Conservation (phyloP, 129 eudicot species). For the Flaveria brownii region DNA sequence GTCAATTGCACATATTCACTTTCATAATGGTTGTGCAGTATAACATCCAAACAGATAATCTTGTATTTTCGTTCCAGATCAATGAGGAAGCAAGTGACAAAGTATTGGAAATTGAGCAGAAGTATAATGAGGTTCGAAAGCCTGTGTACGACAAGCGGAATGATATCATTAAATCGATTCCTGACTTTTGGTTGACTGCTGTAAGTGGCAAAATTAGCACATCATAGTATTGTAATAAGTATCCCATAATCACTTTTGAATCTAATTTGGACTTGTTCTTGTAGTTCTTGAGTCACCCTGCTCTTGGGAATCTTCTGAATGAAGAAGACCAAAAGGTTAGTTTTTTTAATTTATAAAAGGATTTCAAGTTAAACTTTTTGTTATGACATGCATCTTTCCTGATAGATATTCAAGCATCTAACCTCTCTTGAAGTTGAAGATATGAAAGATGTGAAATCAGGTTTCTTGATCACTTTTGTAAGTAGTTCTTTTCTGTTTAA, state of each 20-base stretch:
- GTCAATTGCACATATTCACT: too few species aligned
- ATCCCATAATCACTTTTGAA: not conserved
- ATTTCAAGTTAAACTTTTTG: not conserved
- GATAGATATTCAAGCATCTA: constrained; percentile 81
- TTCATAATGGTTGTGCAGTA: not conserved
- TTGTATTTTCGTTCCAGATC: constrained; percentile 44
- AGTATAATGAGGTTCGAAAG: constrained; percentile 70
- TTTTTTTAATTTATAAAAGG: constrained; percentile 16
- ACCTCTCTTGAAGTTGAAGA: constrained; percentile 87
- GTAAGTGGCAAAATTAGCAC: constrained; percentile 43
- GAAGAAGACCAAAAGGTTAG: constrained; percentile 89
- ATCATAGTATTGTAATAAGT: not conserved
- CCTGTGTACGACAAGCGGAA: constrained; percentile 84
- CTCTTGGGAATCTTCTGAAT: constrained; percentile 58
- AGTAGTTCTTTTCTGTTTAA: constrained; percentile 32
- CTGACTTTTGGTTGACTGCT: constrained; percentile 93
- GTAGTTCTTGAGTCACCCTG: constrained; percentile 95
- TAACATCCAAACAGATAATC: not conserved
- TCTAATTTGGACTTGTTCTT: constrained; percentile 17
- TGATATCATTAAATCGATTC: constrained; percentile 66
- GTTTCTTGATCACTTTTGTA: constrained; percentile 81
- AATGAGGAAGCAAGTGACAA: constrained; percentile 92
- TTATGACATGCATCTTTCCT: not conserved
- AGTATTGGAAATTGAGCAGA: constrained; percentile 80
- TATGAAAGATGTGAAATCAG: constrained; percentile 79